Conservation (phyloP, 768 basidiomycete genomes). For the Psilocybe cyanescens region DNA sequence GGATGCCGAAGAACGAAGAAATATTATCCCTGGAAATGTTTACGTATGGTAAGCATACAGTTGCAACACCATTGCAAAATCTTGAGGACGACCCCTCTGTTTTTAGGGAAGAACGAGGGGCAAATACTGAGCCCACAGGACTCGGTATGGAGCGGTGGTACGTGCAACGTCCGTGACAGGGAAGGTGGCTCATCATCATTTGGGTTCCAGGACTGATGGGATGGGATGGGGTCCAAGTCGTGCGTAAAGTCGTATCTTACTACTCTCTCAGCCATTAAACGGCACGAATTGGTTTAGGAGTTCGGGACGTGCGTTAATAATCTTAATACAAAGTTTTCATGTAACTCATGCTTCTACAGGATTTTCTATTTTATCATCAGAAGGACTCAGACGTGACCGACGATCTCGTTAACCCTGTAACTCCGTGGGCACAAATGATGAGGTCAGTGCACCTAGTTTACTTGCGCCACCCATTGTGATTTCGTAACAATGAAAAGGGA, state of each 20-base stretch:
- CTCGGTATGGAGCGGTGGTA: slow-evolving; percentile 88
- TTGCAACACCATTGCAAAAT: too few species aligned
- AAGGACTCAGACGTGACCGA: slow-evolving; percentile 70
- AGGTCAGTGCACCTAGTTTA: slow-evolving; percentile 40
- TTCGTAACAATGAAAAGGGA: slow-evolving; percentile 18
- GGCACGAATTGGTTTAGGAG: slow-evolving; percentile 38
- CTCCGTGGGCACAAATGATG: slow-evolving; percentile 79
- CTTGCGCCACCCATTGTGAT: slow-evolving; percentile 15
- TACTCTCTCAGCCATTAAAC: slow-evolving; percentile 12
- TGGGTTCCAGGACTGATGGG: slow-evolving; percentile 48
- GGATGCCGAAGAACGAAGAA: slow-evolving; percentile 80
- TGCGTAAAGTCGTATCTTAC: slow-evolving; percentile 42
- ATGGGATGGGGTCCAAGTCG: slow-evolving; percentile 88
- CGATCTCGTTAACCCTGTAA: slow-evolving; percentile 57
- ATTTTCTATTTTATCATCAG: slow-evolving; percentile 85
- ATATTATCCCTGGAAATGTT: slow-evolving; percentile 76
- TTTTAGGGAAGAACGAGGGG: slow-evolving; percentile 76
- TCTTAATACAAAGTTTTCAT: slow-evolving; percentile 22
- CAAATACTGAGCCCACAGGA: slow-evolving; percentile 80
- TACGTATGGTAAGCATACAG: slow-evolving; percentile 64
- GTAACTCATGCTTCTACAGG: slow-evolving; percentile 44
- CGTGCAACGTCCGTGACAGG: slow-evolving; percentile 13
- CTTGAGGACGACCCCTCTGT: not conserved
- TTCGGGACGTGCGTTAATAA: slow-evolving; percentile 49
- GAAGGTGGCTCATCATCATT: slow-evolving; percentile 1